Conservation (phyloP, 306 rosid genomes). For the Ochetophila trinervis region DNA sequence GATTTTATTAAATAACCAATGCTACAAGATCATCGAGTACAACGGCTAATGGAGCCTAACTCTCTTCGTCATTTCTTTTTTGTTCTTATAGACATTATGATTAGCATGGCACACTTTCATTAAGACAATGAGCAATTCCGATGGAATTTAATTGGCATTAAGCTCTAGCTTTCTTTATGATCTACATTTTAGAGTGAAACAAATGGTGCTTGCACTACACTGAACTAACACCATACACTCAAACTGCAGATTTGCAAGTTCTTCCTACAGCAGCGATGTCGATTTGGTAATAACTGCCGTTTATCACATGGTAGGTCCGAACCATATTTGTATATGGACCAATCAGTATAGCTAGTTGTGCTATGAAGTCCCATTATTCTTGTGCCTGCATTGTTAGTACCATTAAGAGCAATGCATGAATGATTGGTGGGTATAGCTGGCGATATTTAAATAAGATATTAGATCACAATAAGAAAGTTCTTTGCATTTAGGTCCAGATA, state of each 20-base stretch:
- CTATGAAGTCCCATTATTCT: not conserved
- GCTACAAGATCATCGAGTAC: not conserved
- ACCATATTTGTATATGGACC: conserved; percentile 29
- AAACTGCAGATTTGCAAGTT: conserved; percentile 99
- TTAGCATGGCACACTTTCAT: not conserved
- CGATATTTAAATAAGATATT: no score
- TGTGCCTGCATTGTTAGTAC: not conserved
- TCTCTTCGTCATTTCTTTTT: not conserved
- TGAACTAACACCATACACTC: conserved; percentile 58
- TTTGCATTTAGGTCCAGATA: no score
- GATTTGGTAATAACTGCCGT: conserved; percentile 89
- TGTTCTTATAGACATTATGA: not conserved
- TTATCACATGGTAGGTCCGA: conserved; percentile 87
- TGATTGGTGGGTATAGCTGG: no score
- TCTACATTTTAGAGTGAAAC: no score
- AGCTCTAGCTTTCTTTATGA: no score
- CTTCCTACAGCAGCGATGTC: conserved; percentile 88
- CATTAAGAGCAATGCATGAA: not conserved
- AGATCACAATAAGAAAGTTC: no score
- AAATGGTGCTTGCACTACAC: conserved; percentile 28
- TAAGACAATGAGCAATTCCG: not conserved
- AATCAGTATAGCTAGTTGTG: conserved; percentile 15
- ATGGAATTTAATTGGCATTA: no score
- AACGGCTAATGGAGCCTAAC: not conserved
- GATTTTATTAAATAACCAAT: not conserved